phyloP scores from a whole-genome alignment of 768 basidiomycete species.

The Serendipita sp. region DNA sequence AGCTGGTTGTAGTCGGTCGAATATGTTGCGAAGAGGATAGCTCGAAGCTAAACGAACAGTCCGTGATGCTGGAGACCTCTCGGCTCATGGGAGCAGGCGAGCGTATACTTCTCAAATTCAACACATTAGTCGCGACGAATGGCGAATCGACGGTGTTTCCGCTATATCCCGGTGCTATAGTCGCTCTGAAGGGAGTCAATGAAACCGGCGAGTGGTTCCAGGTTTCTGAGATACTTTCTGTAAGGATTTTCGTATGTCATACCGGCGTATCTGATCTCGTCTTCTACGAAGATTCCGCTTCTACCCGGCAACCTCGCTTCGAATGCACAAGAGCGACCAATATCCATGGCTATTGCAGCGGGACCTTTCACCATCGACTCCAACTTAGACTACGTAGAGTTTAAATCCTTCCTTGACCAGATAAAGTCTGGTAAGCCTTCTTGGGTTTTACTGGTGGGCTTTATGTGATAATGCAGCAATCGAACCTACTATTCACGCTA shows the following conservation, averaged over 20 bases:
- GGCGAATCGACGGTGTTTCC: slow-evolving; percentile 52
- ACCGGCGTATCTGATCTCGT: slow-evolving; percentile 47
- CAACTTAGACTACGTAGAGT: slow-evolving; percentile 61
- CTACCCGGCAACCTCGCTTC: slow-evolving; percentile 25
- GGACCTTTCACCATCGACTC: slow-evolving; percentile 78
- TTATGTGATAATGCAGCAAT: background rate
- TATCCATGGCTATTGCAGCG: slow-evolving; percentile 27
- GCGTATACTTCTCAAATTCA: slow-evolving; percentile 56
- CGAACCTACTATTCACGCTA: background rate
- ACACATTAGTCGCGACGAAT: slow-evolving; percentile 46
- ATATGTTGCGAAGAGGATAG: slow-evolving; percentile 53
- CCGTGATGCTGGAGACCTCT: slow-evolving; percentile 70
- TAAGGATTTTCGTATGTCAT: slow-evolving; percentile 20
- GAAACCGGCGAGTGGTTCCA: slow-evolving; percentile 80
- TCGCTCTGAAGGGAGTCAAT: slow-evolving; percentile 75
- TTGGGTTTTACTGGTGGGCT: slow-evolving; percentile 57
- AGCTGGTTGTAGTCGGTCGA: slow-evolving; percentile 56
- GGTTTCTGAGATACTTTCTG: slow-evolving; percentile 66
- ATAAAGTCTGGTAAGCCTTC: slow-evolving; percentile 52
- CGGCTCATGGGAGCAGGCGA: slow-evolving; percentile 57
- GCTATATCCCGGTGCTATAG: slow-evolving; percentile 79
- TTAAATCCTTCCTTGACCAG: slow-evolving; percentile 45
- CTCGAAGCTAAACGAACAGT: slow-evolving; percentile 56
- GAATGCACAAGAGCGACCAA: slow-evolving; percentile 20
- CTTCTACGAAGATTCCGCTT: slow-evolving; percentile 18